Base-by-base conservation (phyloP, 768 basidiomycete species). In the Suillus spraguei region DNA sequence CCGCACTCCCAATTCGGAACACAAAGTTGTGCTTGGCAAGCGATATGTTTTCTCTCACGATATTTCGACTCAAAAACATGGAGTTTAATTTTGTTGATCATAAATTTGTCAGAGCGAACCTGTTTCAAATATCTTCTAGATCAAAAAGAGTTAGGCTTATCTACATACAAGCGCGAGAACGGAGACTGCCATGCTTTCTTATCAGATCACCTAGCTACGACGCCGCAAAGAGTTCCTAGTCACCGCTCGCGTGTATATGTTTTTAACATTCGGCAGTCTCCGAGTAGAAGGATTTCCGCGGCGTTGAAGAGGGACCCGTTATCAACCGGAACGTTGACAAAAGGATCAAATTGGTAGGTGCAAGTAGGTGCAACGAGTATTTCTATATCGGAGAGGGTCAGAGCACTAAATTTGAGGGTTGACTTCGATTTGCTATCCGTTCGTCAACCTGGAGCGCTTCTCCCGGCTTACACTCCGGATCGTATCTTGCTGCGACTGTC, bases 1-100 rank as follows among this genome's bases (percentile, higher is more conserved):
- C 64, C 72, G 64, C 67, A 3, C 10, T 20, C 50, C 49, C 8
- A 17, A 50, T 61, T 47, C 1, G 7, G n/a, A 42, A 59, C 52
- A 41, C 59, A 58, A 38, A 60, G 53, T 61, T 59, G 9, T n/a
- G 6, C 58, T 47, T 50, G 41, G 58, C 55, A 14, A 36, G 5
- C 9, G 10, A 33, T 36, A 41, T 36, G 55, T 36, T 58, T 42
- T 58, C 36, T 58, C 41, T 46, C 41, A 42, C 42, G 42, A 24
- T 0, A 47, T 22, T 24, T 32, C 7, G 59, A 41, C 32, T 28
- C 22, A 24, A 24, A 46, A 46, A 22, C 44, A 46, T 46, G n/a
- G 14, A 10, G 58, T 58, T 58, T 13, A 24, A 17, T 28, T 32
- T 16, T 38, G 14, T n/a, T 14, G 11, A 4, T 5, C 28, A 28